phyloP scores from a whole-genome alignment of 768 basidiomycete genomes.

The Tubosaeta brunneosetosa region DNA sequence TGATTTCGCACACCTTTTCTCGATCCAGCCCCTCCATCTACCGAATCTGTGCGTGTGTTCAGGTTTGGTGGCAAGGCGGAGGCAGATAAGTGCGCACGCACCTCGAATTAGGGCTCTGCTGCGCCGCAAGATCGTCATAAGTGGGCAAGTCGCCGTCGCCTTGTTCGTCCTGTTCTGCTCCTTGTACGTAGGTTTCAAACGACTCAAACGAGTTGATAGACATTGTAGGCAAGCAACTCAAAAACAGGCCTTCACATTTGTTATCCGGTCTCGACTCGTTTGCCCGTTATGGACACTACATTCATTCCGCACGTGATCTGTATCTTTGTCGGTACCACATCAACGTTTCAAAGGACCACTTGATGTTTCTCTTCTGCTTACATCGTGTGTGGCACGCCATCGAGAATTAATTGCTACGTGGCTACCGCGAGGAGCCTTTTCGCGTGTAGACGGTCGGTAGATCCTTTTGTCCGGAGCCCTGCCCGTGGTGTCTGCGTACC shows the following conservation, averaged over 20 bases:
- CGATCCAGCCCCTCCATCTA: constrained; percentile 83
- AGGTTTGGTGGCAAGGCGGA: not conserved
- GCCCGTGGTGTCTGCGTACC: not conserved
- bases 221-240: constrained; percentile 10
- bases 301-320: constrained; percentile 10
- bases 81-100: constrained; percentile 24
- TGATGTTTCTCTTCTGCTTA: not conserved
- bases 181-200: constrained; percentile 25
- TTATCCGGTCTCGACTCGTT: not conserved
- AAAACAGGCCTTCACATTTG: not conserved
- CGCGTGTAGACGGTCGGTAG: not conserved
- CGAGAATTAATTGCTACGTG: not conserved
- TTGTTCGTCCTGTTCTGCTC: constrained; percentile 39
- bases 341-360: no score
- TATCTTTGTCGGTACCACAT: not conserved
- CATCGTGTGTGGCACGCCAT: not conserved
- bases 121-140: constrained; percentile 73
- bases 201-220: constrained; percentile 18
- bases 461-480: not conserved
- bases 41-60: constrained; percentile 56
- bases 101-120: constrained; percentile 83
- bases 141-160: constrained; percentile 62
- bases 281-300: not conserved
- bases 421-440: no score
- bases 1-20: constrained; percentile 57